Evolutionary conservation across 345 rosid species (phyloP).

Genomic region (Xanthoceras sorbifolium): DNA sequence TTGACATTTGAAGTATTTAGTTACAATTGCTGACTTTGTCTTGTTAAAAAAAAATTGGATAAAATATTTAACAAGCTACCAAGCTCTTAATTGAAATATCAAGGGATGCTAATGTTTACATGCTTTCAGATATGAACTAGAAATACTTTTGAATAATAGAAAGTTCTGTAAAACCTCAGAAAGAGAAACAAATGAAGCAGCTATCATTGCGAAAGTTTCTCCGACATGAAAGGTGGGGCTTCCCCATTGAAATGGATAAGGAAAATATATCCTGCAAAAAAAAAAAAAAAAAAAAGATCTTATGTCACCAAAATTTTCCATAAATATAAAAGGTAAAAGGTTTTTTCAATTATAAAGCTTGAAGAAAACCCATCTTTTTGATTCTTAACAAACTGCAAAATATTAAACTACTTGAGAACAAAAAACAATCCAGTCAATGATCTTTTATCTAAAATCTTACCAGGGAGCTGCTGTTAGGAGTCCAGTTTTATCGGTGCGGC

Average conservation of each 20-base stretch:
- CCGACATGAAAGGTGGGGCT: slow-evolving; percentile 60
- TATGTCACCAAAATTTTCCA: background rate
- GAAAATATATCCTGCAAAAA: slow-evolving; percentile 59
- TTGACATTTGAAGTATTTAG: no score
- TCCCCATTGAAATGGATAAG: slow-evolving; percentile 81
- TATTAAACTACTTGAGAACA: background rate
- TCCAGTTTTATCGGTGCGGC: slow-evolving; percentile 74
- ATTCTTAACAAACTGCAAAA: background rate
- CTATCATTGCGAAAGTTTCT: slow-evolving; percentile 67
- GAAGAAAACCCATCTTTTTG: no score
- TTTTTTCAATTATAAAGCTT: background rate
- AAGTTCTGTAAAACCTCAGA: slow-evolving; percentile 49
- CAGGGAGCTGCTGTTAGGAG: slow-evolving; percentile 58
- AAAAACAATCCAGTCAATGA: background rate
- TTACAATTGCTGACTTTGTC: no score
- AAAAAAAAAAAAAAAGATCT: background rate
- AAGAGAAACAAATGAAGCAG: slow-evolving; percentile 67
- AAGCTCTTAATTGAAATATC: background rate
- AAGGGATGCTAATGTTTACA: background rate
- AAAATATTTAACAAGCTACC: no score
- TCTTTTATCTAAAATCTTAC: slow-evolving; percentile 27
- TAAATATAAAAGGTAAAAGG: background rate
- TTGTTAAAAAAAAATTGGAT: no score
- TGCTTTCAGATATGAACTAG: background rate
- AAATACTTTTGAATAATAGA: background rate